Evolutionary conservation across 345 rosid genomes (phyloP).

Genomic region (Linum usitatissimum): DNA sequence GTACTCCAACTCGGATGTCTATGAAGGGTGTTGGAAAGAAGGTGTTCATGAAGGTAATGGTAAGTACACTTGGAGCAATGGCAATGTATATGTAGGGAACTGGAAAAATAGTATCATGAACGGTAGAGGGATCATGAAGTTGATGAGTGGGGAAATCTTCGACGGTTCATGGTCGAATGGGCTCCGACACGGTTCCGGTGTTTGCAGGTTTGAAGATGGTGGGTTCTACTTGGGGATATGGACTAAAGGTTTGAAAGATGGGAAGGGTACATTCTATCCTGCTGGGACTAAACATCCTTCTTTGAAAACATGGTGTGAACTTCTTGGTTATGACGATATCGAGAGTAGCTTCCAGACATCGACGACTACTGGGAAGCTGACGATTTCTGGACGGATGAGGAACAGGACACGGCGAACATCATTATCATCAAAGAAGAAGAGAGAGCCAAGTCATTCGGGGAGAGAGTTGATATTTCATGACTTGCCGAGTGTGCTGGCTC

Average conservation of each 20-base stretch:
- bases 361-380: slow-evolving; percentile 27
- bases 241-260: slow-evolving; percentile 72
- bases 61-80: slow-evolving; percentile 64
- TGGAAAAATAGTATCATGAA: slow-evolving; percentile 78
- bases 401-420: slow-evolving; percentile 23
- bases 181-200: slow-evolving; percentile 64
- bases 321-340: slow-evolving; percentile 36
- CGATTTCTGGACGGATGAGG: slow-evolving; percentile 34
- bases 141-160: slow-evolving; percentile 70
- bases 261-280: slow-evolving; percentile 79
- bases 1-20: slow-evolving; percentile 54
- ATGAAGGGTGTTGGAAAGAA: slow-evolving; percentile 88
- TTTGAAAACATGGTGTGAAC: slow-evolving; percentile 39
- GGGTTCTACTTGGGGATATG: slow-evolving; percentile 75
- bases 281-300: slow-evolving; percentile 67
- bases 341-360: slow-evolving; percentile 34
- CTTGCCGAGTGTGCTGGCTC: slow-evolving; percentile 28
- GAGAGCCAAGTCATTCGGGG: slow-evolving; percentile 21
- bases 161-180: slow-evolving; percentile 84
- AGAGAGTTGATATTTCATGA: slow-evolving; percentile 28
- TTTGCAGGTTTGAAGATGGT: slow-evolving; percentile 69
- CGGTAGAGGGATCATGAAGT: slow-evolving; percentile 85
- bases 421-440: slow-evolving; percentile 21
- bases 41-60: slow-evolving; percentile 78
- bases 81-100: slow-evolving; percentile 64